phyloP scores from a whole-genome alignment of 108 stramenopile genomes.

The Nannochloropsis oceanica region DNA sequence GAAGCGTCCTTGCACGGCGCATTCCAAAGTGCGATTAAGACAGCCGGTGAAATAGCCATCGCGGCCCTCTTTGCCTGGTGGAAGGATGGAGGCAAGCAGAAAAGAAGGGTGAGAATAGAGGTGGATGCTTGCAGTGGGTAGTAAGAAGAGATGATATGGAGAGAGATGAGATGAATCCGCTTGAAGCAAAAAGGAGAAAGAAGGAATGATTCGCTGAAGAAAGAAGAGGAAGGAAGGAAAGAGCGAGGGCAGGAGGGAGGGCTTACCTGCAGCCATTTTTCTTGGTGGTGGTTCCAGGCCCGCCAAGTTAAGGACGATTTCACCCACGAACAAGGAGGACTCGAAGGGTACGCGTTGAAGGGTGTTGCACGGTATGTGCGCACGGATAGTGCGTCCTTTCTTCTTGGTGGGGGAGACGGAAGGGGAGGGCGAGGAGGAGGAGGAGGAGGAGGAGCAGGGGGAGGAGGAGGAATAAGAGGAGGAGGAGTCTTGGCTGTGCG shows the following conservation, averaged over 20 bases:
- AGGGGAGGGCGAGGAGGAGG: no score
- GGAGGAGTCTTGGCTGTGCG: background rate
- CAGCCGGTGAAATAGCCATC: background rate
- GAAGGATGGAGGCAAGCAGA: no score
- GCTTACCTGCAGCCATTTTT: background rate
- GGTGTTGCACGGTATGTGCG: background rate
- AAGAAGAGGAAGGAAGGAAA: background rate
- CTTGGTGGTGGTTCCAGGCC: background rate
- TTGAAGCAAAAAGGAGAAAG: no score
- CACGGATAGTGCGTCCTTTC: background rate
- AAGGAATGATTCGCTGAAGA: no score
- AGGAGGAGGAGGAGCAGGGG: no score
- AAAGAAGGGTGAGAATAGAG: no score
- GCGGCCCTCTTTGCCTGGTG: background rate
- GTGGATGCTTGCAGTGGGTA: background rate
- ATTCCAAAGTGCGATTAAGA: background rate
- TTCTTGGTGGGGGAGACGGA: no score
- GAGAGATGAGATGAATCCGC: background rate
- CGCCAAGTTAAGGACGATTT: background rate
- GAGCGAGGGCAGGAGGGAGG: background rate
- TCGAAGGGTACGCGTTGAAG: background rate
- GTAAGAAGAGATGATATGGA: background rate
- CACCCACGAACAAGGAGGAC: background rate
- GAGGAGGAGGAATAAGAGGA: background rate
- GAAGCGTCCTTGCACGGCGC: background rate